Evolutionary conservation across 805 yeast genomes (phyloP), one percentile per base, ranked within the genome.

Genomic region (Cyberlindnera maclurae): DNA sequence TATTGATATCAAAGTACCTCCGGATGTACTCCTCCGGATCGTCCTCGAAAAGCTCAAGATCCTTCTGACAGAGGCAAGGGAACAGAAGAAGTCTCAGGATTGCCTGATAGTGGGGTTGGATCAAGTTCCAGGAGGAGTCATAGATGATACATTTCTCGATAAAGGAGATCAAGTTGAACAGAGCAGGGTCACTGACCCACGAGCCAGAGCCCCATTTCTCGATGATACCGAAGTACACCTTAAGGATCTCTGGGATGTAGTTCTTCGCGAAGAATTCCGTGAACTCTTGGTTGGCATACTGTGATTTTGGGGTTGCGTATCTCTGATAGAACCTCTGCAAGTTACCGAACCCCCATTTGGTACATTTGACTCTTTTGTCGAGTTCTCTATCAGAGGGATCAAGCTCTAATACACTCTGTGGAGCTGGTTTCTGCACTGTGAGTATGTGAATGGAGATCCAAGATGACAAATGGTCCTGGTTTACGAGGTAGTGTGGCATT

Each of bases 1-100:
- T 72, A 44, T 70, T 66, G 42, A 75, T 65, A 55, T 80, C 87
- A 50, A 86, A 77, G 43, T 70, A 74, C 45, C 79, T 71, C 64
- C 89, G 79, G 38, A 90, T 76, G 57, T 86, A 93, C 57, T 89
- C 96, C 42, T 77, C 82, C 2, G 96, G 96, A 52, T 89, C 96
- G 42, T 74, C 79, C 43, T 87, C 94, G 62, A 81, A 86, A 18
- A 77, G 59, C 52, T 84, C 93, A 40, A 85, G 65, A 33, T 76
- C 75, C 30, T 73, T 76, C 3, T 93, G 83, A 50, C 90, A 78
- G 39, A 90, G 57, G 48, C 82, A 70, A 1, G 95, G 95, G 59
- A 76, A 81, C 11, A 89, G 66, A 35, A 90, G 71, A 49, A 78
- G 86, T 27, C 76, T 65, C 34, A 89, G 64, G 18, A 90, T 65